Evolutionary conservation across 805 yeast species (phyloP), one percentile per base, ranked within the genome.

Genomic region (Candida khao-thaluensis): DNA sequence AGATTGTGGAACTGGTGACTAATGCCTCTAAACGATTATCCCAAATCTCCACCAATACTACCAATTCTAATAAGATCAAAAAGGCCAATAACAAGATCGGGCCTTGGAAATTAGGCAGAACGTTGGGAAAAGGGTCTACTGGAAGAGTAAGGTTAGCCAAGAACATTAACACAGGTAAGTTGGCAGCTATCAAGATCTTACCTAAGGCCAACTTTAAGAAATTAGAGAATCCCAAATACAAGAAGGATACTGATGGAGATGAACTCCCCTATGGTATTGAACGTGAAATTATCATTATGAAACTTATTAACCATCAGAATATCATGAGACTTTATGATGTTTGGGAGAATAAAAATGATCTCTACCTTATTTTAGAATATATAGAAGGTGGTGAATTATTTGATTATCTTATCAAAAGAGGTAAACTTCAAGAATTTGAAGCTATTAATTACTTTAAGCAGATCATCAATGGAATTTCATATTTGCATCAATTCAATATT

Each of bases 301-400:
- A 85, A 59, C 68, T 85, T 42, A 71, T 85, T 29, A 78, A 82
- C 24, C 93, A 85, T 59, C 82, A 85, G 21, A 84, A 85, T 57
- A 85, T 85, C 31, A 73, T 85, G 75, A 80, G 87, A 11, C 65
- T 85, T 28, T 85, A 81, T 52, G 95, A 85, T 49, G 95, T 85
- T 30, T 85, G 95, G 95, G 95, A 85, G 60, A 85, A 86, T 44
- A 83, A 82, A 51, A 80, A 83, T 42, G 89, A 85, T 46, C 62
- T 85, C 29, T 91, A 91, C 56, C 75, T 93, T 50, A 95, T 93
- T 6, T 66, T 93, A 41, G 99, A 93, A 64, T 93, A 93, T 64
- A 90, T 95, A 34, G 97, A 93, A 64, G 96, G 96, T 38, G 99
- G 99, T 31, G 99, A 93, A 66, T 71, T 93, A 36, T 93, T 93